Evolutionary conservation across 2,329 filamentous ascomycete species (phyloP).

Genomic region (Xylaria sp.): DNA sequence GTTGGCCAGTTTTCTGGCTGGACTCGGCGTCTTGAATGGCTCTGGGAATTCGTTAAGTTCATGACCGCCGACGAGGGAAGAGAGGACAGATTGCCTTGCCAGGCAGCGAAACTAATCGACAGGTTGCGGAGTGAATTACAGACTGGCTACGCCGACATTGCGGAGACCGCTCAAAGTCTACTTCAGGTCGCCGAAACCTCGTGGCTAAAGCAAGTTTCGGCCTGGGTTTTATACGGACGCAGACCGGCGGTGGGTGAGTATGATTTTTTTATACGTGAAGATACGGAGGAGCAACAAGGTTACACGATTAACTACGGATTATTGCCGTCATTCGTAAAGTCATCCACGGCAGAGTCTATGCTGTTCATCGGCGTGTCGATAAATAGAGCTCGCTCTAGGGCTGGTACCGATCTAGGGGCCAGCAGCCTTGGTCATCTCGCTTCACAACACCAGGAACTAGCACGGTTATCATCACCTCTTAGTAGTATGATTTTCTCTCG

Average conservation of each 20-base stretch:
- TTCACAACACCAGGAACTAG: slow-evolving; percentile 71
- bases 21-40: slow-evolving; percentile 84
- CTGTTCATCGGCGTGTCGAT: slow-evolving; percentile 90
- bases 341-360: slow-evolving; percentile 78
- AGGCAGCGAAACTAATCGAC: slow-evolving; percentile 77
- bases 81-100: slow-evolving; percentile 53
- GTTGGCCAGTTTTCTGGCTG: slow-evolving; percentile 86
- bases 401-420: slow-evolving; percentile 50
- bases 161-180: slow-evolving; percentile 74
- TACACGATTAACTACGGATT: slow-evolving; percentile 65
- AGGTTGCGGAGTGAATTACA: slow-evolving; percentile 75
- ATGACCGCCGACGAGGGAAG: slow-evolving; percentile 57
- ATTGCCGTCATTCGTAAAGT: slow-evolving; percentile 79
- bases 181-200: slow-evolving; percentile 82
- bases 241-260: slow-evolving; percentile 75
- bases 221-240: slow-evolving; percentile 89
- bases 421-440: slow-evolving; percentile 66
- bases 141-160: slow-evolving; percentile 88
- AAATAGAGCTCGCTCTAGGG: slow-evolving; percentile 74
- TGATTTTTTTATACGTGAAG: slow-evolving; percentile 83
- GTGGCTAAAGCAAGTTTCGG: slow-evolving; percentile 88
- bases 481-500: slow-evolving; percentile 71
- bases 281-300: slow-evolving; percentile 53
- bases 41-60: slow-evolving; percentile 74
- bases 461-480: slow-evolving; percentile 74